Percentiles rank a stretch among this genome's conserved stretches.
phyloP scores from a whole-genome alignment of 306 rosid species.

The Echinosophora koreensis region DNA sequence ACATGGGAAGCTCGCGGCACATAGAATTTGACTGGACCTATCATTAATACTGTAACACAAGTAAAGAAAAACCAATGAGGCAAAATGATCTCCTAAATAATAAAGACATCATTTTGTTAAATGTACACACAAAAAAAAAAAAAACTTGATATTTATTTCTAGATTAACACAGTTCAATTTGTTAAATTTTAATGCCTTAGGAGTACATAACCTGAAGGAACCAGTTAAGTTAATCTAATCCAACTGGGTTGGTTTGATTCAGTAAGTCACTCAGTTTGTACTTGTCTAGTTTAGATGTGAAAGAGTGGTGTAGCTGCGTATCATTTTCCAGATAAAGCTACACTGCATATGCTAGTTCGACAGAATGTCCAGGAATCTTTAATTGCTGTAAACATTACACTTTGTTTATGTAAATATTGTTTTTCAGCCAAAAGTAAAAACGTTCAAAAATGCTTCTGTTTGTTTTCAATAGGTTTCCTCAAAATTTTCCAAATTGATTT shows the following conservation, averaged over 20 bases:
- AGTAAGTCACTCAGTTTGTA: neutral
- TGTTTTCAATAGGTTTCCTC: neutral
- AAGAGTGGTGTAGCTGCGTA: neutral
- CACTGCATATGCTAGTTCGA: constrained; percentile 3
- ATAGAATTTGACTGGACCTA: constrained; percentile 40
- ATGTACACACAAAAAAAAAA: constrained; percentile 20
- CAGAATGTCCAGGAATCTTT: neutral
- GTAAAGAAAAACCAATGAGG: constrained; percentile 31
- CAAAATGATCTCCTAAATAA: constrained; percentile 26
- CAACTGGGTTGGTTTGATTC: constrained; percentile 26
- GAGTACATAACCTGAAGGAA: constrained; percentile 31
- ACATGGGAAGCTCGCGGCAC: constrained; percentile 42
- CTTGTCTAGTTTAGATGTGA: neutral
- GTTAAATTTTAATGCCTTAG: constrained; percentile 6
- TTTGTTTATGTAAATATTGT: neutral
- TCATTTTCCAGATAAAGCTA: neutral
- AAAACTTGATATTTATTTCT: constrained; percentile 17
- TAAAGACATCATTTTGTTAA: constrained; percentile 24
- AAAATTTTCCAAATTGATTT: constrained; percentile 16
- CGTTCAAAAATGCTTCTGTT: neutral
- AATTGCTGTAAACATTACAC: neutral
- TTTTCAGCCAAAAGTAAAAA: constrained; percentile 5
- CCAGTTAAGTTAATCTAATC: constrained; percentile 29
- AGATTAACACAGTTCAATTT: constrained; percentile 16
- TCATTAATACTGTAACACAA: constrained; percentile 51